Evolutionary conservation across 306 rosid species (phyloP).

Genomic region (Trichosanthes cucumerina): DNA sequence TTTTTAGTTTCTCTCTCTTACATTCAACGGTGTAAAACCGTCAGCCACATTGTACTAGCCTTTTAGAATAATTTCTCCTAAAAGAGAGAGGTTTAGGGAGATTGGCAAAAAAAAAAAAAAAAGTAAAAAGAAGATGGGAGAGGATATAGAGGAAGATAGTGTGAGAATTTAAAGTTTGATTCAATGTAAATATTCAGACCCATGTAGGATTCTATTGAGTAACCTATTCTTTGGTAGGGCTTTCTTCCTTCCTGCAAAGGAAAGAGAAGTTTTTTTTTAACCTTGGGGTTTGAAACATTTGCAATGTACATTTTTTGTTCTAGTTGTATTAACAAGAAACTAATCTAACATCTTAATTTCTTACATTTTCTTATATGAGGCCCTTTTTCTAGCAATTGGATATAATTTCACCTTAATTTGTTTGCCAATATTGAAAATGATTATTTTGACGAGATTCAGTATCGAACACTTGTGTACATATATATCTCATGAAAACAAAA

Average conservation of each 20-base stretch:
- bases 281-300: constrained; percentile 8
- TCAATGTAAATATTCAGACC: constrained; percentile 13
- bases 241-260: constrained; percentile 19
- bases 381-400: neutral
- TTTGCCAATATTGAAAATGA: neutral
- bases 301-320: neutral
- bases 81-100: neutral
- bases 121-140: neutral
- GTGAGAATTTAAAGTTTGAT: constrained; percentile 14
- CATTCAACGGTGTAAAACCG: neutral
- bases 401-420: neutral
- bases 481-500: neutral
- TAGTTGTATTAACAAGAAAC: constrained; percentile 6
- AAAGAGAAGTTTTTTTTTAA: constrained; percentile 11
- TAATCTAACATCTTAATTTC: neutral
- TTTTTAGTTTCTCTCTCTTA: neutral
- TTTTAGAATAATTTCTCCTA: too few relatives aligned
- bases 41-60: neutral
- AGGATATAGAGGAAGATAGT: neutral
- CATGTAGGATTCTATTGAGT: constrained; percentile 10
- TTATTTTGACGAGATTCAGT: neutral
- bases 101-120: neutral
- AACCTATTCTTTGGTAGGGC: constrained; percentile 7
- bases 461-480: neutral
- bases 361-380: neutral